Percentiles rank a stretch among this genome's conserved stretches.
Conservation (phyloP, 176 grass and related monocot genomes). For the Musa acuminata region DNA sequence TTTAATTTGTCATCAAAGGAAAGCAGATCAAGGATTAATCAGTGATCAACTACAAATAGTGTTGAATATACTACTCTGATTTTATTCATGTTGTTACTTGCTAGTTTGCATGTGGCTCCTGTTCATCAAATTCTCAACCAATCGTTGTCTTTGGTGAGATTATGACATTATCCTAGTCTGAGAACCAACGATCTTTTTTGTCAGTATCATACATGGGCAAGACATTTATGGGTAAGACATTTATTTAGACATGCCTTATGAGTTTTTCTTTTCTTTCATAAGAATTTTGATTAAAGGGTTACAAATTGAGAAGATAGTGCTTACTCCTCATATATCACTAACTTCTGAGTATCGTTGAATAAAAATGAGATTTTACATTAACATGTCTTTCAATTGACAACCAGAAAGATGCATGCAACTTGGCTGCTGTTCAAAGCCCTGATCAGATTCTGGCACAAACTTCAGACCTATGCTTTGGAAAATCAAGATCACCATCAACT, state of each 20-base stretch:
- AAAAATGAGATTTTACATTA: background rate
- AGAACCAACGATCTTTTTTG: no score
- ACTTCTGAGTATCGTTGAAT: background rate
- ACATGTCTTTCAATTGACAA: background rate
- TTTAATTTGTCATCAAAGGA: no score
- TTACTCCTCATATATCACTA: background rate
- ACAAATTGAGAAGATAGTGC: background rate
- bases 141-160: no score
- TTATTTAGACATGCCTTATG: background rate
- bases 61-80: no score
- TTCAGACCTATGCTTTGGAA: background rate
- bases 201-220: no score
- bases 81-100: no score
- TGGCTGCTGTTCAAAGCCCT: background rate
- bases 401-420: conserved; percentile 2
- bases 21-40: no score
- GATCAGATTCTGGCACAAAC: background rate
- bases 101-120: no score
- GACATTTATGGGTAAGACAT: no score
- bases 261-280: background rate
- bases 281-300: background rate
- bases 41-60: no score
- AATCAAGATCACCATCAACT: background rate
- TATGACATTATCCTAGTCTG: no score
- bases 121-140: no score